A percentile compares a stretch with the other conserved stretches of the same genome.
phyloP scores from a whole-genome alignment of 192 early-diverging fungal genomes.

The Backusella circina region DNA sequence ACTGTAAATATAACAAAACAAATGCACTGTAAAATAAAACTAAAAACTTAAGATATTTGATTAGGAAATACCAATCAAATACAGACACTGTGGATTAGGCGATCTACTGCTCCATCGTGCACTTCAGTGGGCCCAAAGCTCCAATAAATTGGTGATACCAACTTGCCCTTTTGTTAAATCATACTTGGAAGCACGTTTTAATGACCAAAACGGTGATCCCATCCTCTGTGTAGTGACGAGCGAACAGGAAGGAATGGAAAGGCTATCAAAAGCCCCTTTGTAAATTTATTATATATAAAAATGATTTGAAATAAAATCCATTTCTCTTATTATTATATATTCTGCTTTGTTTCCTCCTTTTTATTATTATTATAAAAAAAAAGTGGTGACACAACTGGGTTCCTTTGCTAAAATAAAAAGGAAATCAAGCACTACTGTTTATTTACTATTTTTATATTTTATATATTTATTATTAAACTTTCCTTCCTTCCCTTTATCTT shows the following conservation, averaged over 20 bases:
- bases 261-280: neutral
- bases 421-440: slow-evolving; percentile 8
- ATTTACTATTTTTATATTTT: slow-evolving; percentile 2
- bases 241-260: slow-evolving; percentile 15
- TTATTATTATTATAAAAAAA: slow-evolving; percentile 22
- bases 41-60: neutral
- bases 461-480: neutral
- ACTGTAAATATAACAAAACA: slow-evolving; percentile 1
- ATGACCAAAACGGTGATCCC: neutral
- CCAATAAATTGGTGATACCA: slow-evolving; percentile 18
- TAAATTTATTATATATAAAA: neutral
- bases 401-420: neutral
- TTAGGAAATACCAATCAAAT: slow-evolving; percentile 23
- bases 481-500: neutral
- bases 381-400: neutral
- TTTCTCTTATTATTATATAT: neutral
- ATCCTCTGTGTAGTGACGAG: neutral
- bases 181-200: slow-evolving; percentile 15
- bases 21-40: neutral
- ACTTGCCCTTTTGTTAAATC: slow-evolving; percentile 20
- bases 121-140: slow-evolving; percentile 14
- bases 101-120: slow-evolving; percentile 8
- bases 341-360: neutral
- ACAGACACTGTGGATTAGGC: slow-evolving; percentile 17
- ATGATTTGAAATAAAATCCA: neutral